phyloP scores from a whole-genome alignment of 768 basidiomycete species.

The Neoboletus subvelutipes region DNA sequence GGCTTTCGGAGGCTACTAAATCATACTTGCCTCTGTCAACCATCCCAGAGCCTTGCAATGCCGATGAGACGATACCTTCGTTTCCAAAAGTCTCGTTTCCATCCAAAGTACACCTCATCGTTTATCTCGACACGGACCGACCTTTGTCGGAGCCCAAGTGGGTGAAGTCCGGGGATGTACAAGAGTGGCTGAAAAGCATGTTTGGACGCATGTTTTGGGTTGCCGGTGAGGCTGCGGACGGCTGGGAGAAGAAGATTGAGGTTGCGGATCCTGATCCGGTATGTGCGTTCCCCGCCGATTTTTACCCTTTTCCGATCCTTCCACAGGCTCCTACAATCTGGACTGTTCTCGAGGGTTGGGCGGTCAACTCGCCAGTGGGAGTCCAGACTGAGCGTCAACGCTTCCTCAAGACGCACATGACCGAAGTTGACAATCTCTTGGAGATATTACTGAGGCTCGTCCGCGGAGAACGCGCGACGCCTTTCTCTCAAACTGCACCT shows the following conservation, averaged over 20 bases:
- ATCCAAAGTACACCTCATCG: conserved; percentile 59
- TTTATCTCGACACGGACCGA: conserved; percentile 81
- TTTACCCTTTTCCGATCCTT: conserved; percentile 3
- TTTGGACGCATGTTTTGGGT: conserved; percentile 89
- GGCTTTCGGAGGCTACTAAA: conserved; percentile 67
- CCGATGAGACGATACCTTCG: conserved; percentile 70
- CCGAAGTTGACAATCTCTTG: conserved; percentile 81
- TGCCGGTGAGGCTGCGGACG: conserved; percentile 76
- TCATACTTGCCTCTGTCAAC: conserved; percentile 64
- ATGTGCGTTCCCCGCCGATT: conserved; percentile 33
- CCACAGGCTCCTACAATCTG: conserved; percentile 85
- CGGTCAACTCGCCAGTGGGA: conserved; percentile 78
- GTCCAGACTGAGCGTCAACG: conserved; percentile 72
- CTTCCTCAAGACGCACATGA: conserved; percentile 88
- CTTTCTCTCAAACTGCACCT: conserved; percentile 63
- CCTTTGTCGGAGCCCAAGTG: conserved; percentile 96
- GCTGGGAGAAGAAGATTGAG: conserved; percentile 93
- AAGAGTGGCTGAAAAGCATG: conserved; percentile 90
- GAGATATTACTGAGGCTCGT: conserved; percentile 93
- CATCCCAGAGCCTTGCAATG: conserved; percentile 38
- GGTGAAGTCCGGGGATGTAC: conserved; percentile 92
- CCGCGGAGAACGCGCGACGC: conserved; percentile 79
- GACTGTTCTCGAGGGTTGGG: conserved; percentile 90
- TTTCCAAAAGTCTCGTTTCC: conserved; percentile 58
- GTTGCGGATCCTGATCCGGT: conserved; percentile 96